A percentile compares a stretch with the other conserved stretches of the same genome.
phyloP scores from a whole-genome alignment of 2,329 filamentous ascomycete genomes.

The Sporothrix brunneoviolacea region DNA sequence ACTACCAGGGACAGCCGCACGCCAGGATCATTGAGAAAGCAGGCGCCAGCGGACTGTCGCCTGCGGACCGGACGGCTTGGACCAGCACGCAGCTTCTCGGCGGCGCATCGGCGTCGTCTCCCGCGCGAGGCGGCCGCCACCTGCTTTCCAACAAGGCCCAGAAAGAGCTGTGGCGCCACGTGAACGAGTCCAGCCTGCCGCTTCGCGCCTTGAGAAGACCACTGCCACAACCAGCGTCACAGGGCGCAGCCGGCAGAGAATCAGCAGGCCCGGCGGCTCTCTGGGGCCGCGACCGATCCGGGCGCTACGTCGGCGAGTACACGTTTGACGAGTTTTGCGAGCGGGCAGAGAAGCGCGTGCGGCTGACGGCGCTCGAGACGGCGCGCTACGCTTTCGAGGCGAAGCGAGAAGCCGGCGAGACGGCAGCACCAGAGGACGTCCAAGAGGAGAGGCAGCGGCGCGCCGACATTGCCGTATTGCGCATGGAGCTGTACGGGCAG shows the following conservation, averaged over 20 bases:
- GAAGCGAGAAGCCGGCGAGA: conserved; percentile 25
- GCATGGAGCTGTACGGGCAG: conserved; percentile 47
- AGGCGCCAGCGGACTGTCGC: conserved; percentile 39
- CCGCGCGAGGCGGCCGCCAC: conserved; percentile 14
- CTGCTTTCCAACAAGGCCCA: conserved; percentile 39
- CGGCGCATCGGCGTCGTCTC: conserved; percentile 32
- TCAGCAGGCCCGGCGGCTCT: conserved; percentile 20
- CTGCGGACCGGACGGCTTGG: conserved; percentile 44
- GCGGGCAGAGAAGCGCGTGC: conserved; percentile 35
- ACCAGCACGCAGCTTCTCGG: conserved; percentile 40
- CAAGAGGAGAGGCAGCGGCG: conserved; percentile 41
- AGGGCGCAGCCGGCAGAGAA: no score
- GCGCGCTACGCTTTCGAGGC: conserved; percentile 39
- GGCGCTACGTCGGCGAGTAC: conserved; percentile 44
- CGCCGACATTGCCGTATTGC: conserved; percentile 44
- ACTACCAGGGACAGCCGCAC: conserved; percentile 45
- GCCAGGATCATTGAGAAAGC: conserved; percentile 37
- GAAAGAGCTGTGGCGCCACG: conserved; percentile 51
- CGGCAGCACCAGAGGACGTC: conserved; percentile 32
- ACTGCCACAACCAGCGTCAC: background rate
- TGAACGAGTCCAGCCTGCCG: conserved; percentile 46
- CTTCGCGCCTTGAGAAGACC: conserved; percentile 33
- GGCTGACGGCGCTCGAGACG: conserved; percentile 37
- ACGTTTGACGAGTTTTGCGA: conserved; percentile 38
- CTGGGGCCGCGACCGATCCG: conserved; percentile 47